phyloP scores from a whole-genome alignment of 2,329 filamentous ascomycete species.

The Neurospora crassa region DNA sequence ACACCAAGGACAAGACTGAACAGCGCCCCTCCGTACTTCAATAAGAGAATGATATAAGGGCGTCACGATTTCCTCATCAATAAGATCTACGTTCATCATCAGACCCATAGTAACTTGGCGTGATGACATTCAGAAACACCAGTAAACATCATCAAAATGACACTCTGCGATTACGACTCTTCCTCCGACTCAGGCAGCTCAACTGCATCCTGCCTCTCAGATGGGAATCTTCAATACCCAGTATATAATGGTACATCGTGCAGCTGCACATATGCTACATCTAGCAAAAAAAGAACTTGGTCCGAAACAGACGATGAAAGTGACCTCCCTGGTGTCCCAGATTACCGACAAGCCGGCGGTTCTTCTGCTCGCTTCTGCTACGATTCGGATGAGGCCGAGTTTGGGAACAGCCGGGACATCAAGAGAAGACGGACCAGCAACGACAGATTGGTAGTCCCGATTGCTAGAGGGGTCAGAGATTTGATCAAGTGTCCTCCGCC shows the following conservation, averaged over 20 bases:
- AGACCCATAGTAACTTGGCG: too few relatives aligned
- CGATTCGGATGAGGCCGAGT: background rate
- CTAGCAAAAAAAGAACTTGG: background rate
- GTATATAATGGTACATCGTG: background rate
- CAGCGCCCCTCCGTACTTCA: background rate
- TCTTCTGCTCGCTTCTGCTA: background rate
- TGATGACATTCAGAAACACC: fast-evolving
- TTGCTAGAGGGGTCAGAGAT: background rate
- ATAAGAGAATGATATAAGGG: background rate
- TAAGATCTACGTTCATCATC: too few relatives aligned
- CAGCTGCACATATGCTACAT: background rate
- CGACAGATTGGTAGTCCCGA: background rate
- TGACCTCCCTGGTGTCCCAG: background rate
- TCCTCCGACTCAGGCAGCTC: background rate
- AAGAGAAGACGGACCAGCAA: background rate
- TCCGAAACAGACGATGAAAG: background rate
- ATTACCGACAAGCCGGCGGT: background rate
- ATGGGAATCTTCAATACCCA: background rate
- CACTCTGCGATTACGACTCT: background rate
- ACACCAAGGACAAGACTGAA: background rate
- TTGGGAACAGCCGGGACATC: background rate
- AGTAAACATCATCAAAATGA: background rate
- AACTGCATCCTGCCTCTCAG: background rate
- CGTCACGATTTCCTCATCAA: background rate
- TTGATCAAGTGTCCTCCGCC: background rate